Evolutionary conservation across 768 basidiomycete genomes (phyloP), one percentile per base, ranked within the genome.

Genomic region (Tylopilus intermedius): DNA sequence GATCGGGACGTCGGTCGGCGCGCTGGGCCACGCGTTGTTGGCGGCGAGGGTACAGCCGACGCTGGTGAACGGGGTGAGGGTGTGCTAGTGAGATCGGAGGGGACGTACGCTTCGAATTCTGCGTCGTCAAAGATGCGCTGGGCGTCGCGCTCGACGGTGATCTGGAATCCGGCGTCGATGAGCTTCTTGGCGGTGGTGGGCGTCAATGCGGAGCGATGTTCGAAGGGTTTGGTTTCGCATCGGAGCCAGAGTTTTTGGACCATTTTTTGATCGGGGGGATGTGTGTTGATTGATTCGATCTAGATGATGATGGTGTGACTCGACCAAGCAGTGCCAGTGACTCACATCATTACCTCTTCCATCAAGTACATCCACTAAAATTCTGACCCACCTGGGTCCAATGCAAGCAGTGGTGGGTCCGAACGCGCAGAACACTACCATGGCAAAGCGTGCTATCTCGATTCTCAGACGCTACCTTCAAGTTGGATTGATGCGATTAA

Each of bases 191-290:
- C 84, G 0, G 90, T 94, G 22, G 88, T 86, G 3, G 96, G 96
- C 10, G 94, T 95, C 58, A 98, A 76, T 8, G 94, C 94, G 27
- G 94, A 84, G 44, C 96, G 90, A 51, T 83, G 83, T 71, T 99
- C 96, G 58, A 94, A 94, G 57, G 84, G 80, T 71, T 98, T 99
- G 68, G 86, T 96, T 77, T 99, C 96, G 75, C 94, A 96, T 60
- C 96, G 86, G 40, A 99, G 81, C 95, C 95, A 99, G 62, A 99
- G 79, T 30, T 71, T 72, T 75, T 63, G 81, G 61, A 8, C 35
- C 50, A 54, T 58, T 30, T 49, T 45, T 29, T 24, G 24, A 29
- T 35, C 8, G 39, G 18, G 22, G 29, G 22, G 29, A 14, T 10
- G 30, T 33, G 14, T 40, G 32, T 21, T 22, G 18, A 10, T 10